These are phyloP conservation scores for Citrus inodora DNA, from an alignment of 345 rosid genomes.

Conservation along the genomic window DNA sequence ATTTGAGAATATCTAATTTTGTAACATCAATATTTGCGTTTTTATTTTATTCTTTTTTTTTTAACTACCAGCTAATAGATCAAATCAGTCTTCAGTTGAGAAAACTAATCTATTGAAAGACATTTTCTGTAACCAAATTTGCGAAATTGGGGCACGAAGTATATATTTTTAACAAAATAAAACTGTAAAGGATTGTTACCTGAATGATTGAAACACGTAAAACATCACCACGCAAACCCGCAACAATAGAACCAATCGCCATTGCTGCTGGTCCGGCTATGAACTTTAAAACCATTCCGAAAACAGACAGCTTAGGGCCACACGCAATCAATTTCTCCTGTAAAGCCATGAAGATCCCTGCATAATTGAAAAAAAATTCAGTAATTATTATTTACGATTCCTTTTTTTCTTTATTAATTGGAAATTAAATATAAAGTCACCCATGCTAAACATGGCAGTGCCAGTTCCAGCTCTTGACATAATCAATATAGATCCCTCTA, in stretches of 20 bases:
- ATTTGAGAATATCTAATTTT: too few relatives aligned
- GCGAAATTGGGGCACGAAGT: not conserved
- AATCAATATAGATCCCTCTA: slow-evolving; percentile 68
- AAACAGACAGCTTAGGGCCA: slow-evolving; percentile 44
- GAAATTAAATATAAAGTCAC: slow-evolving; percentile 29
- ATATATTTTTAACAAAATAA: too few relatives aligned
- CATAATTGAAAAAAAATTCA: not conserved
- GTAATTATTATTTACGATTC: too few relatives aligned
- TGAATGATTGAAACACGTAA: slow-evolving; percentile 70
- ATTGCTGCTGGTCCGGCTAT: slow-evolving; percentile 71
- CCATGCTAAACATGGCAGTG: slow-evolving; percentile 94
- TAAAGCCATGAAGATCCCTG: slow-evolving; percentile 85
- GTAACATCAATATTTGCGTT: too few relatives aligned
- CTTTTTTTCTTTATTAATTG: too few relatives aligned
- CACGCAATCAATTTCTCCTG: slow-evolving; percentile 74
- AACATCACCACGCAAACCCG: slow-evolving; percentile 67
- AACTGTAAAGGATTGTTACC: slow-evolving; percentile 22
- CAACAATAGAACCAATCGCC: slow-evolving; percentile 57
- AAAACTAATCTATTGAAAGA: not conserved
- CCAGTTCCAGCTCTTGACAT: slow-evolving; percentile 93
- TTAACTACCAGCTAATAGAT: too few relatives aligned
- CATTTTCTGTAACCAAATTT: not conserved
- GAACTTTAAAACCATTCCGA: slow-evolving; percentile 61
- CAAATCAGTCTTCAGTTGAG: too few relatives aligned
- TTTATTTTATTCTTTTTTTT: too few relatives aligned